Conservation (phyloP, 768 basidiomycete species). For the Kwoniella sp. region DNA sequence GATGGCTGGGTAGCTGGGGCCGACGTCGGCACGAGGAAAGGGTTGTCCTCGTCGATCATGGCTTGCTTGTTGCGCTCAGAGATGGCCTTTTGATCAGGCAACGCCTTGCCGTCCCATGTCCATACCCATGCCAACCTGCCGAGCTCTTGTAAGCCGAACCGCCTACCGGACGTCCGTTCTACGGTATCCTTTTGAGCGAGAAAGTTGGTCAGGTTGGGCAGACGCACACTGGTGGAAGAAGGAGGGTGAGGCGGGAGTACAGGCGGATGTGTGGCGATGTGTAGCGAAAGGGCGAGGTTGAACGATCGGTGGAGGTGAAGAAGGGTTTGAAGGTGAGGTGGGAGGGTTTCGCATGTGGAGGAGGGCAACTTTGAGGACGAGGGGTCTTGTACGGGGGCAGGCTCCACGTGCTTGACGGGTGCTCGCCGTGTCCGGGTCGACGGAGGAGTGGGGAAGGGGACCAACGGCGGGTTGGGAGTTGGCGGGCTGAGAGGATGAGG, state of each 20-base stretch:
- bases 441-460: conserved; percentile 46
- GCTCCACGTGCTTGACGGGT: conserved; percentile 13
- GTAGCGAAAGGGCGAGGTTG: conserved; percentile 45
- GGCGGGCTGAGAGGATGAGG: conserved; percentile 21
- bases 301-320: conserved; percentile 42
- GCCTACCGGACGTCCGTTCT: conserved; percentile 35
- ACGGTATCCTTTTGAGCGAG: conserved; percentile 40
- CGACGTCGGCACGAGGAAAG: conserved; percentile 28
- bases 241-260: conserved; percentile 44
- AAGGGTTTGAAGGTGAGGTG: conserved; percentile 44
- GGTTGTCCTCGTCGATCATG: conserved; percentile 33
- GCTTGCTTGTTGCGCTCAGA: conserved; percentile 15
- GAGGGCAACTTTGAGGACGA: conserved; percentile 2
- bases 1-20: neutral
- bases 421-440: conserved; percentile 17
- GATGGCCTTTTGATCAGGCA: conserved; percentile 23
- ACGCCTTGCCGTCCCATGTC: conserved; percentile 38
- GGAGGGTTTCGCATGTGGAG: conserved; percentile 17
- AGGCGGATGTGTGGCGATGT: conserved; percentile 47
- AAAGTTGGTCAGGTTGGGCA: conserved; percentile 43
- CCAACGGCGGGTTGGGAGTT: conserved; percentile 44
- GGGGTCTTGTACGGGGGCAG: neutral
- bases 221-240: conserved; percentile 22
- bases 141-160: conserved; percentile 44
- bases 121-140: conserved; percentile 46